Evolutionary conservation across 2,329 filamentous ascomycete species (phyloP).

Genomic region (Onygena corvina): DNA sequence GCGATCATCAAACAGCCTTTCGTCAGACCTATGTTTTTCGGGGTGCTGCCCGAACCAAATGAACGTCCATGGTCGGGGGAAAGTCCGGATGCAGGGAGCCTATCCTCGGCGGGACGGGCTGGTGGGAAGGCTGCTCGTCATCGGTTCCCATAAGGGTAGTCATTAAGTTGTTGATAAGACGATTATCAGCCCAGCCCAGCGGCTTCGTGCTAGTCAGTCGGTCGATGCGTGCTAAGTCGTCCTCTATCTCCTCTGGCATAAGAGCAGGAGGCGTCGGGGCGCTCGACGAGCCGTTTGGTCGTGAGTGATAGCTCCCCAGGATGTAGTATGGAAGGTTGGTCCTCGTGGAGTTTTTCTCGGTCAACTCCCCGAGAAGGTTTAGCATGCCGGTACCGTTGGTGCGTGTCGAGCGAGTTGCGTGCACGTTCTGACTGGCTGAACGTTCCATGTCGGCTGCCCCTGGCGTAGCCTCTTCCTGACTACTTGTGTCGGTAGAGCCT

Average conservation of each 20-base stretch:
- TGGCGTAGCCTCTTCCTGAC: slow-evolving; percentile 33
- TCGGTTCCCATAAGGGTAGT: slow-evolving; percentile 20
- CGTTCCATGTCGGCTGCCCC: slow-evolving; percentile 48
- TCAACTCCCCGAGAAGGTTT: slow-evolving; percentile 45
- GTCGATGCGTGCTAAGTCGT: slow-evolving; percentile 34
- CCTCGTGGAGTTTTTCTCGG: slow-evolving; percentile 37
- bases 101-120: slow-evolving; percentile 17
- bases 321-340: slow-evolving; percentile 37
- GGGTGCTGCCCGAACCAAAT: slow-evolving; percentile 28
- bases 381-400: slow-evolving; percentile 42
- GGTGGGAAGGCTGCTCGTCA: background rate
- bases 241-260: slow-evolving; percentile 38
- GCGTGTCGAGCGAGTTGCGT: slow-evolving; percentile 43
- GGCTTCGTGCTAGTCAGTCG: slow-evolving; percentile 28
- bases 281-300: slow-evolving; percentile 29
- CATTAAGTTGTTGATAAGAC: slow-evolving; percentile 30
- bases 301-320: slow-evolving; percentile 35
- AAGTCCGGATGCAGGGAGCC: slow-evolving; percentile 36
- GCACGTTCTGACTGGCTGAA: slow-evolving; percentile 45
- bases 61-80: slow-evolving; percentile 33
- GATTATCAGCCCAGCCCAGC: slow-evolving; percentile 31
- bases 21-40: slow-evolving; percentile 8
- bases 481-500: slow-evolving; percentile 26
- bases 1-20: background rate
- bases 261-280: slow-evolving; percentile 34